Evolutionary conservation across 2,329 filamentous ascomycete genomes (phyloP), one percentile per base, ranked within the genome.

Genomic region (Aspergillus tanneri): DNA sequence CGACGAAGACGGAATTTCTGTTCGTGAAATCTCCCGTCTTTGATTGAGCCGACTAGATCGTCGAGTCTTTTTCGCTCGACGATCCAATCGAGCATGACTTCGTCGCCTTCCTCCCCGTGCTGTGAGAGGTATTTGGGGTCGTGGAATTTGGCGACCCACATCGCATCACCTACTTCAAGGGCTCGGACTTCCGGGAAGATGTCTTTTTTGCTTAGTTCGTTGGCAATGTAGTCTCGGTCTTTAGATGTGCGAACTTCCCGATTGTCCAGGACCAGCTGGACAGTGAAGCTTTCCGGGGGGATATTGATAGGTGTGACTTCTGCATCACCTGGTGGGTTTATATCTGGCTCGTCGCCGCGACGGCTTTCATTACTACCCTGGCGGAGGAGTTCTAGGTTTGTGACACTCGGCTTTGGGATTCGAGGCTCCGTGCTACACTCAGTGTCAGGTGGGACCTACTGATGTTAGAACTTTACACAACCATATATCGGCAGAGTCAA

Each of bases 51-150:
- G n/a, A 92, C 78, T 38, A 93, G 72, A 64, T 93, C 88, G 61
- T 92, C 88, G 0, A 91, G 77, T 7, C 88, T 78, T 64, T 93
- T 93, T 52, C 88, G 79, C 69, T 93, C 88, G 1, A 90, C 80
- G 36, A 93, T 88, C 77, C 85, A 89, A 66, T 92, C 88, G 4
- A 93, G 74, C 38, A 90, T 82, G 10, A 92, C 70, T 64, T 91
- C 87, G 12, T 85, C 83, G 11, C 68, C 67, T 63, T 73, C 72
- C 50, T 75, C 73, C 10, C 85, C 85, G 42, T 80, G 72, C 4
- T 72, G 73, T 2, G 75, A 59, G 4, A 89, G 74, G 22, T 82
- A 73, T 8, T 68, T 67, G 0, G 81, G 71, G 49, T 88, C 80
- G 57, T 83, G 76, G 59, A 81, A 83, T 64, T 86, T 89, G 32